Evolutionary conservation across 78 protist genomes (phyloP), one percentile per base, ranked within the genome.

Genomic region (Bodo saltans): DNA sequence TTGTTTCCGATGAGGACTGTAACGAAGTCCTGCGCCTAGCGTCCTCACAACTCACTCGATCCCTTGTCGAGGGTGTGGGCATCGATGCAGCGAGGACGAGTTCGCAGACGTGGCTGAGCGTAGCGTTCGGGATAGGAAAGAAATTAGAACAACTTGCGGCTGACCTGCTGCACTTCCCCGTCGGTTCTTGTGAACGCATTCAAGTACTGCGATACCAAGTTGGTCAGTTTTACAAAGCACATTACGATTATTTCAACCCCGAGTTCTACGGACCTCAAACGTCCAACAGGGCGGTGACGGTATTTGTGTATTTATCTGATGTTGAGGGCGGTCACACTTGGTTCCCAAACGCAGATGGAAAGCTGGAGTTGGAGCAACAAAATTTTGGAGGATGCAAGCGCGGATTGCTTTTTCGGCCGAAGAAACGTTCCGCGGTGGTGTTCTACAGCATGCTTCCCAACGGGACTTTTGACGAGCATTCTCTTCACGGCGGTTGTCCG

Each of bases 361-460:
- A 35, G 34, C 79, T 29, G 34, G 12, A 11, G 25, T 42, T 42
- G 34, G 34, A 11, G 21, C 35, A 74, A 8, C 8, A 8, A n/a
- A 8, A 47, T 8, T 29, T 8, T 23, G 73, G 39, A 8, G 25
- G 39, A 32, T 74, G 79, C 67, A 26, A 33, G 12, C 3, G 32
- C n/a, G 35, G 70, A 25, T 3, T 28, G 11, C 42, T n/a, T 26
- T 17, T 69, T 28, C 25, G 34, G 8, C 85, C 85, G 35, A 21
- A 33, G 67, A 17, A 30, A 32, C 76, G 85, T 32, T 0, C 74
- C 2, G 85, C 70, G 34, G 42, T 81, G 4, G n/a, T 34, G 37
- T 81, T 70, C 39, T 81, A 81, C 85, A 81, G 69, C 85, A 70
- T 81, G 32, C 72, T 34, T 33, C 69, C 38, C 12, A 25, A 81